phyloP scores from a whole-genome alignment of 495 filamentous ascomycete species.

The Lentithecium fluviatile region DNA sequence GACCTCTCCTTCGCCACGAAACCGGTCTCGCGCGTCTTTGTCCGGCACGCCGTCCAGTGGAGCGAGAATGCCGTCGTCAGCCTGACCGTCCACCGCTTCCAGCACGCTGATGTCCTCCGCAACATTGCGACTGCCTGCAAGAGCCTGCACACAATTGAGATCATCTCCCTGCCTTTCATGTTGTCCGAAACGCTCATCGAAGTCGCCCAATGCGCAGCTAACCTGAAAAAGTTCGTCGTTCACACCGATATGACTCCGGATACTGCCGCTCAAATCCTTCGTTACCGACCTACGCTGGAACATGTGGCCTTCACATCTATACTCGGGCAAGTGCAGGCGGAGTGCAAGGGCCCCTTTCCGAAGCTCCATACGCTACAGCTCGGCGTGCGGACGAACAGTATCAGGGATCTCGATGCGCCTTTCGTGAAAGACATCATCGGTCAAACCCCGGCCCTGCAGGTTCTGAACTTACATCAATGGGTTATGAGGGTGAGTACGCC shows the following conservation, averaged over 20 bases:
- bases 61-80: conserved; percentile 43
- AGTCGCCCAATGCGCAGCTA: conserved; percentile 32
- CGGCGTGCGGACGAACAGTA: background rate
- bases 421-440: too few species aligned
- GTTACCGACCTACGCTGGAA: conserved; percentile 47
- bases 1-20: conserved; percentile 50
- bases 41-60: conserved; percentile 47
- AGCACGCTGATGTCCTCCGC: conserved; percentile 38
- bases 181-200: conserved; percentile 29
- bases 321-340: background rate
- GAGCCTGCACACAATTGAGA: conserved; percentile 24
- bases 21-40: conserved; percentile 45
- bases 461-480: too few species aligned
- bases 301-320: conserved; percentile 42
- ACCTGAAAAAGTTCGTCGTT: conserved; percentile 48
- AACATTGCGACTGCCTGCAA: conserved; percentile 36
- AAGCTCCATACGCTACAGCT: conserved; percentile 3
- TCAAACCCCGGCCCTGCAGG: too few species aligned
- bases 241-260: conserved; percentile 43
- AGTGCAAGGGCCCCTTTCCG: conserved; percentile 23
- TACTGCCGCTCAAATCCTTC: conserved; percentile 44
- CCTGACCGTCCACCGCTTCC: conserved; percentile 46
- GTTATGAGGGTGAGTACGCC: too few species aligned
- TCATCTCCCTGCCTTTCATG: conserved; percentile 21
- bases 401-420: too few species aligned